Base-by-base conservation (phyloP, 192 early-diverging fungal species). In the Geosiphon pyriformis region DNA sequence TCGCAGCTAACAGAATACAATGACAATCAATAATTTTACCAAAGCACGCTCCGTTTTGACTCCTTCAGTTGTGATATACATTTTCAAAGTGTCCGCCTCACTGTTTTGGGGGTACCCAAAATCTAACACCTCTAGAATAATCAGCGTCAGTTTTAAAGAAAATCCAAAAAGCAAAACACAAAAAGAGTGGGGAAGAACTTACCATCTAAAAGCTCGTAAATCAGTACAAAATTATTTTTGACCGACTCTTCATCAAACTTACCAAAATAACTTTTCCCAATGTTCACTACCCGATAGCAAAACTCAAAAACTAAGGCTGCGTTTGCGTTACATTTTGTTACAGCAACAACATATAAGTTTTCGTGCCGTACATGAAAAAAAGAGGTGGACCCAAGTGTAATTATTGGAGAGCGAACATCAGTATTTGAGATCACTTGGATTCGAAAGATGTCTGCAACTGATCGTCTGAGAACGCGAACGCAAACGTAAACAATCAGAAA, bases 301-400 rank as follows among this genome's bases (percentile, higher is more conserved):
- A 90, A 87, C 72, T 92, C 89, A 71, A 92, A 92, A 46, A 91
- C 87, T 70, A 92, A 71, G 2, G 91, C 88, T 2, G 87, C 88
- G 63, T 90, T 91, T 50, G 85, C 82, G 61, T 92, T 92, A 82
- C 84, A 85, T 69, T 87, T 87, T 1, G 88, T 84, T 33, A 88
- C 82, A 0, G 86, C 90, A 37, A 94, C 94, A 42, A 97, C 82
- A 68, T 91, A 98, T 22, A 99, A 80, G 75, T 98, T 98, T 73
- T 98, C 96, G 81, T 98, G 93, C 46, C 90, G 88, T 66, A 95
- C 87, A 75, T 99, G 94, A 81, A 95, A 96, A 76, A 96, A 99
- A 27, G 91, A 89, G 4, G 91, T 93, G 50, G 89, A 88, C 27
- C 93, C 94, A 32, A 98, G 74, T 0, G 91, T 95, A 33, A 87